Evolutionary conservation across 2,329 filamentous ascomycete genomes (phyloP).

Genomic region (Fusarium equiseti): DNA sequence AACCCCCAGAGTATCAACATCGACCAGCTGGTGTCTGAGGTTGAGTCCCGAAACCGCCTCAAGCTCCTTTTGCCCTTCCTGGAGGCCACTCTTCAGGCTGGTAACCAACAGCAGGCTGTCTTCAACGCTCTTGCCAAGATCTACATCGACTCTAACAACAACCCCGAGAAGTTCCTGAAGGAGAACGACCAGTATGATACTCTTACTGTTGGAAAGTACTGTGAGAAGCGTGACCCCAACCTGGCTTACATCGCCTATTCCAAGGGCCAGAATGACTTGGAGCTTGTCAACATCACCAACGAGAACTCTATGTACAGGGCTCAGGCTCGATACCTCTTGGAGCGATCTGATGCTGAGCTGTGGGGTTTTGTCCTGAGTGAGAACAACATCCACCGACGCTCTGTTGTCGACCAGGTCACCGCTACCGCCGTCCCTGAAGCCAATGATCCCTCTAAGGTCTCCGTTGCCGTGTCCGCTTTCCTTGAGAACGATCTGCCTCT

Average conservation of each 20-base stretch:
- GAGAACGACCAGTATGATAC: slow-evolving; percentile 98
- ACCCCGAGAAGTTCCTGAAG: slow-evolving; percentile 96
- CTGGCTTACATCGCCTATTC: slow-evolving; percentile 93
- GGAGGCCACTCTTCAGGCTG: slow-evolving; percentile 87
- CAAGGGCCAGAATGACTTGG: slow-evolving; percentile 97
- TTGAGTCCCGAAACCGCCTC: slow-evolving; percentile 94
- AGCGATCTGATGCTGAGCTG: slow-evolving; percentile 88
- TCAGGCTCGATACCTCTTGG: slow-evolving; percentile 94
- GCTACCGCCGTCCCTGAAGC: slow-evolving; percentile 94
- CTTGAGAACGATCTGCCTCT: slow-evolving; percentile 89
- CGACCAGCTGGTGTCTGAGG: slow-evolving; percentile 91
- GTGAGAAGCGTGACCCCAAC: slow-evolving; percentile 97
- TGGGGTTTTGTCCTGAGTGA: slow-evolving; percentile 95
- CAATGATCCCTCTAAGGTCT: slow-evolving; percentile 93
- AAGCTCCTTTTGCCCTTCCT: slow-evolving; percentile 97
- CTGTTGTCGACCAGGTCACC: slow-evolving; percentile 95
- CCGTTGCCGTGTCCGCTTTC: slow-evolving; percentile 92
- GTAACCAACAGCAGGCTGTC: slow-evolving; percentile 95
- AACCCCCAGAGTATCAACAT: slow-evolving; percentile 89
- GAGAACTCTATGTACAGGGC: slow-evolving; percentile 99
- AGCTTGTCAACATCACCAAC: slow-evolving; percentile 97
- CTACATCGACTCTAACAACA: slow-evolving; percentile 98
- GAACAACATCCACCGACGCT: slow-evolving; percentile 95
- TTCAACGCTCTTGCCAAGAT: slow-evolving; percentile 99
- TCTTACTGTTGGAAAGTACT: slow-evolving; percentile 93